phyloP scores from a whole-genome alignment of 345 rosid species.

The Syzygium grande region DNA sequence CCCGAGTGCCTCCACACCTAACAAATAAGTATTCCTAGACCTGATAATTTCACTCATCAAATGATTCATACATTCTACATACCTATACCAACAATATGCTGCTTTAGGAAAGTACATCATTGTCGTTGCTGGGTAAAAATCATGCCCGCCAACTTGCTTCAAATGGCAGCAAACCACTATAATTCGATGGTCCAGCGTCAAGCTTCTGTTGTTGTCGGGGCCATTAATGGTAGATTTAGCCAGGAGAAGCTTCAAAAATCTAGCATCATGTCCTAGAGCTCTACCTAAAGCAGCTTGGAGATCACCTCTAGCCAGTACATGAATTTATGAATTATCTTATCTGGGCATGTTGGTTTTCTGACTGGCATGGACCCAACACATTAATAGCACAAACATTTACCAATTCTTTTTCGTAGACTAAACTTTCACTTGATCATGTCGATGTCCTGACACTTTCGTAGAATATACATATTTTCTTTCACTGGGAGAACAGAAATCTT shows the following conservation, averaged over 20 bases:
- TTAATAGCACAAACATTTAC: background rate
- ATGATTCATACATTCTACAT: background rate
- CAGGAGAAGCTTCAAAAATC: background rate
- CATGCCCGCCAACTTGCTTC: background rate
- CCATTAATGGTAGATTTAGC: background rate
- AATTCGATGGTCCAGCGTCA: background rate
- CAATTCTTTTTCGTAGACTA: background rate
- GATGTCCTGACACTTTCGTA: background rate
- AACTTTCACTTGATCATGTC: background rate
- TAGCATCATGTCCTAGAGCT: background rate
- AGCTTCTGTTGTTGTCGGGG: background rate
- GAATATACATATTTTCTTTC: background rate
- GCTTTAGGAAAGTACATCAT: background rate
- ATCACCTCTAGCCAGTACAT: background rate
- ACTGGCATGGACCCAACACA: background rate
- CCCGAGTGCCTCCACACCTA: background rate
- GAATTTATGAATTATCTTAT: background rate
- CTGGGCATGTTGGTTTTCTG: background rate
- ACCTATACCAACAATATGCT: background rate
- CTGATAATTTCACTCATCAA: background rate
- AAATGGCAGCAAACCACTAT: background rate
- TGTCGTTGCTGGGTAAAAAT: background rate
- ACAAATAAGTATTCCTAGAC: background rate
- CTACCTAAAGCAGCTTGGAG: background rate
- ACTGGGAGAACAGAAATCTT: background rate